These are phyloP conservation scores for Calocera cornea DNA, from an alignment of 768 basidiomycete species.

Conservation along the genomic window DNA sequence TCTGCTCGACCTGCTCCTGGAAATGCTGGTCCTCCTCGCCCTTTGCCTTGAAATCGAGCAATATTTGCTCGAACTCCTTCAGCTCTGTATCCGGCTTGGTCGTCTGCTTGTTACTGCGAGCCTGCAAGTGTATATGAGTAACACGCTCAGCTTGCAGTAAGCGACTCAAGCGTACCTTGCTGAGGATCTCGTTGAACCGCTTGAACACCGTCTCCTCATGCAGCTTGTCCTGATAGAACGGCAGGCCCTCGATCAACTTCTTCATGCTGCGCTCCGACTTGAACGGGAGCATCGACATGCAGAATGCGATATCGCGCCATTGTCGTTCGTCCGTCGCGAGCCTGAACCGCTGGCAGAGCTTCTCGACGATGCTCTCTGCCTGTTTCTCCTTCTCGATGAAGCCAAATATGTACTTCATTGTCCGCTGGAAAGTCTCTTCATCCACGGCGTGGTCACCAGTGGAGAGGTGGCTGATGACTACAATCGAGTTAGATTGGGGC, in stretches of 20 bases:
- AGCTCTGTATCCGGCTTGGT: conserved; percentile 88
- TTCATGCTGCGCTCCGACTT: conserved; percentile 94
- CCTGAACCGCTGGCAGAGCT: conserved; percentile 91
- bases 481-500: not conserved
- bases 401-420: conserved; percentile 86
- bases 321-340: conserved; percentile 78
- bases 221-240: conserved; percentile 90
- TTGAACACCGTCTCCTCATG: conserved; percentile 73
- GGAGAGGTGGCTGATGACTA: conserved; percentile 90
- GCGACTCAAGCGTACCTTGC: conserved; percentile 42
- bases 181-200: conserved; percentile 79
- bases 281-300: conserved; percentile 86
- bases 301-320: conserved; percentile 96
- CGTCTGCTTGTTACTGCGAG: conserved; percentile 78
- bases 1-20: conserved; percentile 71
- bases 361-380: conserved; percentile 94
- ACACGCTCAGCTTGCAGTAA: not conserved
- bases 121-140: conserved; percentile 29
- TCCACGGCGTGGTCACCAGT: conserved; percentile 83
- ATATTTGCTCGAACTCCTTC: conserved; percentile 90
- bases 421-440: conserved; percentile 82
- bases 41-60: conserved; percentile 68
- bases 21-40: conserved; percentile 87
- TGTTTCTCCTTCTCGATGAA: conserved; percentile 99
- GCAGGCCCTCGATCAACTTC: conserved; percentile 85